Conservation (phyloP, 1,284 basidiomycete species). For the Tylopilus sp. region DNA sequence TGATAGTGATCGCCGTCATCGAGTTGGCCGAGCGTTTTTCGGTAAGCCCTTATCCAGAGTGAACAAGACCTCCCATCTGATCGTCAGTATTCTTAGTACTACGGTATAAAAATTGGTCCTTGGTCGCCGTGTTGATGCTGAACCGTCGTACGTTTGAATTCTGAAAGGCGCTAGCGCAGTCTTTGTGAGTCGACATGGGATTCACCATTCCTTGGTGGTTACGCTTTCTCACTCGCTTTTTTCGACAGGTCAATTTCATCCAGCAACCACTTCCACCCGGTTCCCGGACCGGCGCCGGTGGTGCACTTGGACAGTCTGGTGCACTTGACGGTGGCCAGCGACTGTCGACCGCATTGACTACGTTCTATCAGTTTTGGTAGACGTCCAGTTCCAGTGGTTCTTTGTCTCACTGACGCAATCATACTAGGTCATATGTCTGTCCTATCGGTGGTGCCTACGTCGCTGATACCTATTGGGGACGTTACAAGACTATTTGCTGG, state of each 20-base stretch:
- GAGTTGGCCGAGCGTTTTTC: conserved; percentile 80
- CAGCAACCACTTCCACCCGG: conserved; percentile 65
- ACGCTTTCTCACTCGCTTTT: not conserved
- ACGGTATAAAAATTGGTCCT: conserved; percentile 28
- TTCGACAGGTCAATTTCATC: conserved; percentile 66
- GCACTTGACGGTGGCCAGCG: conserved; percentile 68
- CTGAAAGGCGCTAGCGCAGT: conserved; percentile 62
- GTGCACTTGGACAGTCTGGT: conserved; percentile 57
- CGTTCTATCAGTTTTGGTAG: conserved; percentile 64
- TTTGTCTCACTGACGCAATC: conserved; percentile 22
- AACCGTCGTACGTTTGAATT: conserved; percentile 27
- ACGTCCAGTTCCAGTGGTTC: conserved; percentile 11
- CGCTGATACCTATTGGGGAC: conserved; percentile 73
- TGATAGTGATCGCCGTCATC: conserved; percentile 63
- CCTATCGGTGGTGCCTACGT: conserved; percentile 70
- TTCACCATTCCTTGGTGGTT: not conserved
- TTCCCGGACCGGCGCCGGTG: conserved; percentile 68
- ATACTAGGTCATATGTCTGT: conserved; percentile 51
- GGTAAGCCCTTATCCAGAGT: conserved; percentile 32
- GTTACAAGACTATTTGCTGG: conserved; percentile 70
- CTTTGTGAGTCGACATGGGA: conserved; percentile 47
- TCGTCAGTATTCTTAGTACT: conserved; percentile 30
- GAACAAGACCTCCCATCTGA: not conserved
- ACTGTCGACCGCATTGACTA: conserved; percentile 67
- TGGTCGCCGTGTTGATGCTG: not conserved